phyloP scores from a whole-genome alignment of 257 asterid species.

The Eustoma russellianum region DNA sequence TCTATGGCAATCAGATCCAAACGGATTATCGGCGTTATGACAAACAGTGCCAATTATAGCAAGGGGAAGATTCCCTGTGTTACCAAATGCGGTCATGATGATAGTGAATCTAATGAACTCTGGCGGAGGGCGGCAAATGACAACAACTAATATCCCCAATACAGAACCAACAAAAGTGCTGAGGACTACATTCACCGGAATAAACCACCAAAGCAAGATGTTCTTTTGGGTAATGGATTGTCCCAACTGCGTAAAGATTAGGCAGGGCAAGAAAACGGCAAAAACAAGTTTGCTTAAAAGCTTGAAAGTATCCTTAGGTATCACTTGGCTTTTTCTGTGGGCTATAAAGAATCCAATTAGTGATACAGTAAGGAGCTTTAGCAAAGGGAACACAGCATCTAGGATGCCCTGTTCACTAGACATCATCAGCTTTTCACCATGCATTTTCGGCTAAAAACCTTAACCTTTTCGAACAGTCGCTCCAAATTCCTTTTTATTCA shows the following conservation, averaged over 20 bases:
- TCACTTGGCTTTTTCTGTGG: constrained; percentile 18
- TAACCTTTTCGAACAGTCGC: not conserved
- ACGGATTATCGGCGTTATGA: constrained; percentile 21
- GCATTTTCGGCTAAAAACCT: constrained; percentile 7
- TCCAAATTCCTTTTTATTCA: too few relatives aligned
- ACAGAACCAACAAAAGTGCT: constrained; percentile 26
- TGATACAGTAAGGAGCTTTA: constrained; percentile 26
- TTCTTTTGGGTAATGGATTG: constrained; percentile 21
- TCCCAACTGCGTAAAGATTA: constrained; percentile 30
- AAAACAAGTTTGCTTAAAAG: constrained; percentile 37
- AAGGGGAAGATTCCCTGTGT: constrained; percentile 34
- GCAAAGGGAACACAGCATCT: constrained; percentile 26
- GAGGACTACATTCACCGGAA: constrained; percentile 31
- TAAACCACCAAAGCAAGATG: constrained; percentile 34
- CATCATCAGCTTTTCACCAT: constrained; percentile 10
- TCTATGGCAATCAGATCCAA: constrained; percentile 26
- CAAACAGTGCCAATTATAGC: constrained; percentile 31
- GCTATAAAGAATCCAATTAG: constrained; percentile 24
- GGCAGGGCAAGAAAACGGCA: constrained; percentile 36
- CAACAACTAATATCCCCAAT: constrained; percentile 27
- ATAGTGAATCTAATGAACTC: constrained; percentile 29
- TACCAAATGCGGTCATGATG: constrained; percentile 39
- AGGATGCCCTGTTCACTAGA: constrained; percentile 13
- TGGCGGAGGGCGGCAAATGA: constrained; percentile 28
- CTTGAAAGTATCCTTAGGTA: constrained; percentile 34